Base-by-base conservation (phyloP, 1,284 basidiomycete genomes). In the Wolfiporia cocos region DNA sequence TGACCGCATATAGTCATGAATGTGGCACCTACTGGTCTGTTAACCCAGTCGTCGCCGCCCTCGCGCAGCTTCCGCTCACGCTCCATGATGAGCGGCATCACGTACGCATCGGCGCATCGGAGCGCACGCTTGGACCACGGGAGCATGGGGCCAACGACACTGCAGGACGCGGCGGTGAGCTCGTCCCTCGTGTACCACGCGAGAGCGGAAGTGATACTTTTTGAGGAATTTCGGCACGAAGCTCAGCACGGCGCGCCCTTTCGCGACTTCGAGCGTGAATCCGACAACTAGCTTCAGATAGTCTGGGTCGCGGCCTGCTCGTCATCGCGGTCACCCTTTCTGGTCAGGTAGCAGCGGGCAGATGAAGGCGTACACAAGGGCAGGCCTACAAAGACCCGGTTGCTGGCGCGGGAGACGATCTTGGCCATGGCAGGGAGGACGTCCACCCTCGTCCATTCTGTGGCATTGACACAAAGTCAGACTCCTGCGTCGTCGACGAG, bases 321-420 rank as follows among this genome's bases (percentile, higher is more conserved):
- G 26, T 15, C 12, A 35, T 3, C 22, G 40, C 7, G n/a, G 24
- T 10, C 19, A 23, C 23, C 5, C 24, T 23, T 10, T 31, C 37
- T 11, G 28, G 31, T 20, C 31, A 35, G 32, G 37, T 7, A n/a
- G n/a, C 31, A 9, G 32, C 18, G 7, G 7, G 17, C 21, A 23
- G 37, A 23, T 12, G 37, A 10, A 26, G 29, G 33, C 49, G 43
- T 28, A 61, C 71, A 72, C 4, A 68, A 37, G 5, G 67, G 67
- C 3, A 59, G 41, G 3, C 73, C 71, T 40, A 75, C 65, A 42
- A 75, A 69, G 9, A 68, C 64, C 31, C 71, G 63, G 49, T 71
- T 74, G 45, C 62, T 69, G 22, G 67, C 61, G 21, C 69, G 59
- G 7, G 68, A 67, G 31, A 74, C 62, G 22, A 73, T 51, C 31